Evolutionary conservation across 345 rosid species (phyloP), one percentile per base, ranked within the genome.

Genomic region (Hibiscus mutabilis): DNA sequence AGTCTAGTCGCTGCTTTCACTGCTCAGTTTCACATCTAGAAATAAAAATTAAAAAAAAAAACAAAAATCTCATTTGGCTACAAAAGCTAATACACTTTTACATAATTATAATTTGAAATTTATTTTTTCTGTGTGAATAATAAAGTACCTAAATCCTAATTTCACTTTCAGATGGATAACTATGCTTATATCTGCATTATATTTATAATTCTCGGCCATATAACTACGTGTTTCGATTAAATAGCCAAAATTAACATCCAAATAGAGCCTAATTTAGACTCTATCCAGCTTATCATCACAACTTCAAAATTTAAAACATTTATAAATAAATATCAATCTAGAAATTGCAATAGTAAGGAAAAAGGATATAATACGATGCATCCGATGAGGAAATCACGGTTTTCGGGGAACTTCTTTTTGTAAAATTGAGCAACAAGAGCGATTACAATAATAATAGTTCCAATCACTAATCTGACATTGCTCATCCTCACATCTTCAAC

Each of bases 371-470:
- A 92, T 57, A 21, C 85, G 68, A 95, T 89, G 88, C 99, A 95
- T 49, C 78, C 88, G 71, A 95, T 89, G 82, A 92, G 77, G 75
- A 92, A 92, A 46, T 90, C 87, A 3, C 84, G 78, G 71, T 95
- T 95, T 86, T 92, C 96, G 0, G 98, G 97, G 80, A 95, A 95
- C 76, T 95, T 95, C 88, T 92, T 95, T 66, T 92, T 95, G 96
- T 95, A 95, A 72, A 95, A 95, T 84, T 95, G 99, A 60, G 98
- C 98, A 75, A 89, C 67, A 46, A 95, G 90, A 62, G 99, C 99
- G 60, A 90, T 86, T 1, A 67, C 74, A 62, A 95, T 90, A 31
- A 90, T 85, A 6, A 89, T 75, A 35, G 84, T 42, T 55, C 99
- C 99, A 69, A 92, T 49, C 21, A 88, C 63, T 88, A 95, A 55